Base-by-base conservation (phyloP, 2,329 filamentous ascomycete genomes). In the Dactylellina parvicollis region DNA sequence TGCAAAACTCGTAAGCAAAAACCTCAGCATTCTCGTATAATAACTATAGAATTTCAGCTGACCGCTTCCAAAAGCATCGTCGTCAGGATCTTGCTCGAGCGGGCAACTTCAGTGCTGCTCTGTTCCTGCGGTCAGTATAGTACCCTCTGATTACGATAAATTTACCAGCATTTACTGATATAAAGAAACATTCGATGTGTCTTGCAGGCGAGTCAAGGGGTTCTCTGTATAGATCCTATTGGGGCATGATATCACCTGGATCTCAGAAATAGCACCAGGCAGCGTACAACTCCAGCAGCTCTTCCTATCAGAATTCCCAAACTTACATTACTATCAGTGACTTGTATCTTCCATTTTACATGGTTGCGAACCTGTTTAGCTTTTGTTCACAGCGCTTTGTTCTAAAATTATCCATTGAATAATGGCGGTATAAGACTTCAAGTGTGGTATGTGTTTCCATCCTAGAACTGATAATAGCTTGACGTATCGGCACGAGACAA, bases 1-100 rank as follows among this genome's bases (percentile, higher is more conserved):
- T 46, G 42, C 14, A 46, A 46, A 46, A 46, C 42, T 24, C 42
- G 42, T 46, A 46, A 46, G 42, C 20, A 46, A 46, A 22, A 46
- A 7, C 22, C 7, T 24, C 18, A 5, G 5, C 5, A 24, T 32
- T 32, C n/a, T 46, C 4, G 14, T 8, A 22, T 24, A 20, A 20
- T 22, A 8, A 24, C 22, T 46, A 10, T 46, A n/a, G n/a, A 7
- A 46, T 22, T 24, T 46, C 14, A 18, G 42, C 42, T 46, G 5
- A 46, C 18, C 3, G 5, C 14, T 22, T 46, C 22, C n/a, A 3
- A 46, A 8, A 18, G 10, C 10, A 46, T 10, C 42, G 14, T 24
- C 42, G 14, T 3, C 42, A 16, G 42, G n/a, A 20, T 22, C 42
- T 46, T 46, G 42, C 20, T 20, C n/a, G 20, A 14, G 42, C 2